phyloP scores from a whole-genome alignment of 768 basidiomycete genomes.

The Rhizopogon salebrosus region DNA sequence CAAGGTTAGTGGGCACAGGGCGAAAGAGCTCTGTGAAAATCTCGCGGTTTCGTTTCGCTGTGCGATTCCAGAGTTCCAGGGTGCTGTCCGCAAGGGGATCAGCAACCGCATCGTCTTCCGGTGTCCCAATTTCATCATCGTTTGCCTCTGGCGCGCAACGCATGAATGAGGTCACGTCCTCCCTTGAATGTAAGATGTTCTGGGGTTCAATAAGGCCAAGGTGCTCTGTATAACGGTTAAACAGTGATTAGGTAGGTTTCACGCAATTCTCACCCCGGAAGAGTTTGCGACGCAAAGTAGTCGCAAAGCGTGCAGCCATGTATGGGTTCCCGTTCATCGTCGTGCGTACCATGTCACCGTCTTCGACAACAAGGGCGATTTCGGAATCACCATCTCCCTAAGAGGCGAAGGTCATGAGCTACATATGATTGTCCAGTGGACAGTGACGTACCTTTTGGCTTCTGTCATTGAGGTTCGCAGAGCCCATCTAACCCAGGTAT shows the following conservation, averaged over 20 bases:
- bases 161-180: conserved; percentile 58
- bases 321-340: conserved; percentile 77
- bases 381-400: conserved; percentile 94
- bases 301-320: conserved; percentile 74
- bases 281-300: conserved; percentile 75
- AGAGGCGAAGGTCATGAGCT: conserved; percentile 1
- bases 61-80: conserved; percentile 55
- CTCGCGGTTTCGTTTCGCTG: conserved; percentile 76
- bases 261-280: conserved; percentile 56
- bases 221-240: conserved; percentile 52
- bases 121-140: conserved; percentile 53
- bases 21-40: conserved; percentile 85
- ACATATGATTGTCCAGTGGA: background rate
- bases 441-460: conserved; percentile 55
- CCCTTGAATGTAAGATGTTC: conserved; percentile 31
- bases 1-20: conserved; percentile 80
- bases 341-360: conserved; percentile 68
- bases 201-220: conserved; percentile 84
- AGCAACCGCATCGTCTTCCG: conserved; percentile 63
- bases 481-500: conserved; percentile 62
- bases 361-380: conserved; percentile 90
- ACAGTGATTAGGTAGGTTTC: conserved; percentile 4
- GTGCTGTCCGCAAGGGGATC: conserved; percentile 73
- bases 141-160: conserved; percentile 69
- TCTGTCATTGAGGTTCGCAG: conserved; percentile 89